Conservation (phyloP, 1,139 yeast genomes). For the Taphrina wiesneri region DNA sequence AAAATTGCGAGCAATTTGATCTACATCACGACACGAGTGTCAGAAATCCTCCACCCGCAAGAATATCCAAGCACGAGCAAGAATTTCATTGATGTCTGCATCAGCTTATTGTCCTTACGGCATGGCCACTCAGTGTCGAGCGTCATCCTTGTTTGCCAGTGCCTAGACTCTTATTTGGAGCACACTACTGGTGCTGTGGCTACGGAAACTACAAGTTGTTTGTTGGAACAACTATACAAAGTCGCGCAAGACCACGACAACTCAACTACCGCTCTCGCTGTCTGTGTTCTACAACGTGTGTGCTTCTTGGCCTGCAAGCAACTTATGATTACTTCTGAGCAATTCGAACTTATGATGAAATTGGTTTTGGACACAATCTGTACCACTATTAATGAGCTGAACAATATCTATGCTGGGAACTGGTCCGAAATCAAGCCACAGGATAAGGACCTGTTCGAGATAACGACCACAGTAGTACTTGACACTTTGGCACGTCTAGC, state of each 20-base stretch:
- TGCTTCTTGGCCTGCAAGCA: background rate
- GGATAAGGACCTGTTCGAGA: background rate
- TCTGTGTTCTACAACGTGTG: background rate
- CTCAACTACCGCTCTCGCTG: background rate
- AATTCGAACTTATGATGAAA: background rate
- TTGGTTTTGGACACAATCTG: background rate
- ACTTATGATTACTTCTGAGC: background rate
- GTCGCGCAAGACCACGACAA: background rate
- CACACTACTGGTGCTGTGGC: background rate
- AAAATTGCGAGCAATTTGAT: slow-evolving; percentile 54
- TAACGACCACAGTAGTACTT: background rate
- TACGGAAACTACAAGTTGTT: background rate
- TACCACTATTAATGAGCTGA: background rate
- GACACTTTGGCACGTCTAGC: background rate
- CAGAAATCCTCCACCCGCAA: background rate
- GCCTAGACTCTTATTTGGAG: background rate
- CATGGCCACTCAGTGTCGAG: background rate
- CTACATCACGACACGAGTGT: slow-evolving; percentile 49
- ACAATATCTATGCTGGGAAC: background rate
- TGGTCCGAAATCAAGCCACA: background rate
- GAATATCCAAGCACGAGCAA: background rate
- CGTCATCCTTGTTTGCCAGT: background rate
- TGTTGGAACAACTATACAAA: background rate
- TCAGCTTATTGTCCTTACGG: background rate
- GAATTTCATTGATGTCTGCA: background rate